phyloP scores from a whole-genome alignment of 768 basidiomycete species.

The Leccinum subgranulosum region DNA sequence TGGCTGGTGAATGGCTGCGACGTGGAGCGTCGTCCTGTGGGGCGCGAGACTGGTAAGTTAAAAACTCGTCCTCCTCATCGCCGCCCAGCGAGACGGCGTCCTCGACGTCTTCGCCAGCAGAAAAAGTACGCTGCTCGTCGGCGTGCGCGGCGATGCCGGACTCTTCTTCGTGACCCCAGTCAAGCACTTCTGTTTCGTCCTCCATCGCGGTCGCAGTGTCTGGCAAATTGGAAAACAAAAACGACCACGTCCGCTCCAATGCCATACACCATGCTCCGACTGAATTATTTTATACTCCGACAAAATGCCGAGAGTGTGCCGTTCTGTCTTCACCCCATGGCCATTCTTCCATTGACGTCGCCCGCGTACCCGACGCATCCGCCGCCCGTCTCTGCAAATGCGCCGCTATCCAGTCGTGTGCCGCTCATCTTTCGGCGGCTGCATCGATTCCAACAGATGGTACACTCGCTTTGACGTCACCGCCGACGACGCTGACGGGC shows the following conservation, averaged over 20 bases:
- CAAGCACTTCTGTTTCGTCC: conserved; percentile 66
- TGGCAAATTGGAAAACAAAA: neutral
- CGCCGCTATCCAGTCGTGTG: conserved; percentile 48
- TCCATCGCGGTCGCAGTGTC: conserved; percentile 44
- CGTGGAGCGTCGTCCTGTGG: conserved; percentile 17
- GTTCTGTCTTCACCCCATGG: conserved; percentile 19
- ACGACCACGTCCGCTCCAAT: conserved; percentile 11
- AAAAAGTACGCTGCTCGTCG: conserved; percentile 34
- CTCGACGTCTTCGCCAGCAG: conserved; percentile 44
- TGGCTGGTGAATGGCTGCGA: conserved; percentile 19
- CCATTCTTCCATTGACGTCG: conserved; percentile 33
- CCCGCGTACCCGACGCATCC: conserved; percentile 23
- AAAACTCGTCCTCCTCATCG: conserved; percentile 65
- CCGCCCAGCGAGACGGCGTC: conserved; percentile 71
- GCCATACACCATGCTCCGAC: conserved; percentile 10
- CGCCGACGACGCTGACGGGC: neutral
- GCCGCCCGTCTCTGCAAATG: conserved; percentile 10
- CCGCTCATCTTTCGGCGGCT: conserved; percentile 80
- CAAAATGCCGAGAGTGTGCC: conserved; percentile 22
- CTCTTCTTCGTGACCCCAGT: conserved; percentile 63
- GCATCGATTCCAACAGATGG: conserved; percentile 87
- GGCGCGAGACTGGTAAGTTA: conserved; percentile 39
- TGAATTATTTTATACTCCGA: conserved; percentile 16
- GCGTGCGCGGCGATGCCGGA: conserved; percentile 39
- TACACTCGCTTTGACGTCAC: conserved; percentile 29